phyloP scores from a whole-genome alignment of 441 rosid species.

The Theobroma grandiflorum region DNA sequence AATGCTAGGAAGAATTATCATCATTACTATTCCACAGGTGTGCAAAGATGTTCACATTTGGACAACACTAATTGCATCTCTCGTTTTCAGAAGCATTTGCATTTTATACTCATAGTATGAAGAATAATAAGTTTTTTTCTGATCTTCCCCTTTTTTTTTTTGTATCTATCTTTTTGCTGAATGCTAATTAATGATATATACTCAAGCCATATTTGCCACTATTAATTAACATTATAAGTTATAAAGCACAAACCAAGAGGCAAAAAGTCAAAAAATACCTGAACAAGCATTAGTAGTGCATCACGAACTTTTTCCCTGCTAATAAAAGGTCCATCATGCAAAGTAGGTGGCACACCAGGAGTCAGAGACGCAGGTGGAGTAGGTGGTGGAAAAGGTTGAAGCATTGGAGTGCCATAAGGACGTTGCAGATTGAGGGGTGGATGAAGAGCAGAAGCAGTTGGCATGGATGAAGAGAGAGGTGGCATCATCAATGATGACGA shows the following conservation, averaged over 20 bases:
- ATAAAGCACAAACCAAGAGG: not conserved
- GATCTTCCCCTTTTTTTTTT: not conserved
- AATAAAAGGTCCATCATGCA: constrained; percentile 43
- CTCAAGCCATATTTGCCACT: constrained; percentile 1
- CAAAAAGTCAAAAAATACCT: constrained; percentile 43
- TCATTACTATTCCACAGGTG: not conserved
- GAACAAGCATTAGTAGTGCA: constrained; percentile 69
- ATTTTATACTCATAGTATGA: not conserved
- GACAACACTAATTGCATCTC: not conserved
- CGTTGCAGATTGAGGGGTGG: constrained; percentile 65
- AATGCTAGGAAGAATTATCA: not conserved
- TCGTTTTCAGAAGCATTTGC: not conserved
- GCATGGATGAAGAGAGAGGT: constrained; percentile 50
- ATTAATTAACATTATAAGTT: not conserved
- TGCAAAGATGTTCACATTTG: constrained; percentile 7
- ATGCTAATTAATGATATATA: not conserved
- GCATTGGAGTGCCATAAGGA: constrained; percentile 70
- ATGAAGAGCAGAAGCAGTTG: constrained; percentile 50
- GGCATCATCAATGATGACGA: constrained; percentile 54
- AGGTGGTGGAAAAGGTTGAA: constrained; percentile 83
- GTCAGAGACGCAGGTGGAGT: constrained; percentile 71
- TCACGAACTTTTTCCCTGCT: constrained; percentile 65
- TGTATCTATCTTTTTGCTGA: not conserved
- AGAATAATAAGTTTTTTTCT: not conserved
- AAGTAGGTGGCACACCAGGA: constrained; percentile 42